Evolutionary conservation across 129 eudicot genomes (phyloP), one percentile per base, ranked within the genome.

Genomic region (Saposhnikovia divaricata): DNA sequence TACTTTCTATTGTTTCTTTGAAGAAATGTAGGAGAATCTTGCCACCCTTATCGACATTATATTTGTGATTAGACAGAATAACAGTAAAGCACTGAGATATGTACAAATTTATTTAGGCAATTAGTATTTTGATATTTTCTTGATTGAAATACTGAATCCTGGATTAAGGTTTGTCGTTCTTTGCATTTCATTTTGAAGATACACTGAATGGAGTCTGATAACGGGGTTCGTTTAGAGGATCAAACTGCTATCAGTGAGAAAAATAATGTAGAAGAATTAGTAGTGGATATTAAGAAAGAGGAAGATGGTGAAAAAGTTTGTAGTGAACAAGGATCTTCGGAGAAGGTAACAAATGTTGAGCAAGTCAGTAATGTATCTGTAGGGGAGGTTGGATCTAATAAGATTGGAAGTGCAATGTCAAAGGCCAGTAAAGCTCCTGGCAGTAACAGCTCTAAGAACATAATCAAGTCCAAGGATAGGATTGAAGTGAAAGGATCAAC

Each of bases 181-280:
- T 57, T 9, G 13, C 3, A 15, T 23, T n/a, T 39, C 4, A 3
- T 44, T 21, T 37, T 3, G 6, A 39, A n/a, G 53, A 75, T 25
- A 42, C 34, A 66, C 68, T 77, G 48, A 75, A 93, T 93, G 98
- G 98, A 87, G 80, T 84, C 90, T 50, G 87, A 85, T 66, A 89
- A 87, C 83, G 96, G 97, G 80, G 87, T 88, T 81, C 85, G 74
- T 68, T 72, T 83, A 40, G 91, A 89, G 84, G 87, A 91, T 73
- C 87, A 85, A 70, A 87, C 72, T 68, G 87, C 82, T 77, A 82
- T 87, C 48, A 4, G 31, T 50, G 85, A 82, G 82, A 80, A 78
- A 85, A 80, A 40, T 44, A 68, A 85, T 75, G 84, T 47, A 34
- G 77, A 78, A 82, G 82, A 16, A 63, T 46, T 37, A 39, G 51